These are phyloP conservation scores for Spergularia bocconei DNA, from an alignment of 148 eudicot species.

Conservation along the genomic window DNA sequence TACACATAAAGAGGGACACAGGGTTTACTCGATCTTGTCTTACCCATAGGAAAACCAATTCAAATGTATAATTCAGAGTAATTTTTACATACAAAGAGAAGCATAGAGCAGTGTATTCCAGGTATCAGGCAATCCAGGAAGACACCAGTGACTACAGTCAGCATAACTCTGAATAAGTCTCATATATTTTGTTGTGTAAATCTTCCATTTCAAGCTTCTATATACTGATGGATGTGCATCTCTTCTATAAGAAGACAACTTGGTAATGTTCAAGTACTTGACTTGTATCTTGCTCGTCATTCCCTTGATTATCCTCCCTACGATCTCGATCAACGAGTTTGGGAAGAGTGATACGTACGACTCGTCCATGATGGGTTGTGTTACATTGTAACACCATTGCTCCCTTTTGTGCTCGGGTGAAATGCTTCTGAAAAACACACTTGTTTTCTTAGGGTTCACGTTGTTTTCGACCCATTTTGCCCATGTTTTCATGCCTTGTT, in stretches of 20 bases:
- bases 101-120: constrained; percentile 47
- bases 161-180: constrained; percentile 16
- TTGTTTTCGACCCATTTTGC: constrained; percentile 39
- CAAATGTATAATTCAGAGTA: background rate
- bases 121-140: constrained; percentile 52
- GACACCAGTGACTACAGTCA: constrained; percentile 64
- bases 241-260: constrained; percentile 40
- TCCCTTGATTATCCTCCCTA: constrained; percentile 24
- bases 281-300: constrained; percentile 28
- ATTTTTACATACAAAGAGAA: constrained; percentile 13
- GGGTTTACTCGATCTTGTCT: background rate
- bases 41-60: constrained; percentile 1
- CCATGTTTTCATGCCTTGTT: constrained; percentile 50
- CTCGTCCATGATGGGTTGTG: constrained; percentile 39
- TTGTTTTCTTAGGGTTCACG: constrained; percentile 38
- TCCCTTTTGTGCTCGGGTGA: constrained; percentile 44
- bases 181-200: constrained; percentile 1
- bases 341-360: constrained; percentile 28
- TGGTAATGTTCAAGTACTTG: constrained; percentile 46
- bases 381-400: constrained; percentile 45
- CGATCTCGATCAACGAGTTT: constrained; percentile 27
- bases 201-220: constrained; percentile 27
- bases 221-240: constrained; percentile 54
- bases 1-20: background rate
- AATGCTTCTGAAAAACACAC: constrained; percentile 42